Conservation (phyloP, 225 moss, liverwort and hornwort species). For the Pleurozium schreberi region DNA sequence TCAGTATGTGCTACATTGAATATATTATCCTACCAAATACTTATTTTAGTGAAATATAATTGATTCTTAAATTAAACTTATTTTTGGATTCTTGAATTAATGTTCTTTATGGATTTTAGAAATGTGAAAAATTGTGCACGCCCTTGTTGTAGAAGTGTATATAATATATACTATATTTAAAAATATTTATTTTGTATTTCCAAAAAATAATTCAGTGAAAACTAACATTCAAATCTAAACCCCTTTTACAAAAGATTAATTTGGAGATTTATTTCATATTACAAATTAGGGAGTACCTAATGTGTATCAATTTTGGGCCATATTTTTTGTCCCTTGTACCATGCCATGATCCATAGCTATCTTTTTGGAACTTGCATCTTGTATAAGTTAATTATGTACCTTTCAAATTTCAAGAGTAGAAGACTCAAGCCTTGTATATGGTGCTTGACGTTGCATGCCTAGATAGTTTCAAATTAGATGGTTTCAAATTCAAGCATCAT, state of each 20-base stretch:
- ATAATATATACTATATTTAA: rapidly evolving
- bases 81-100: neutral
- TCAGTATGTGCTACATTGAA: neutral
- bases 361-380: neutral
- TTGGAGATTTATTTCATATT: neutral
- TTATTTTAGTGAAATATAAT: neutral
- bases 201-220: neutral
- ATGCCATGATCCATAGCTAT: no score
- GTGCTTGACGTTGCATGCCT: rapidly evolving
- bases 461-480: no score
- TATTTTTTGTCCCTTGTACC: rapidly evolving
- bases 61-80: neutral
- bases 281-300: rapidly evolving
- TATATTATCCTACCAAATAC: neutral
- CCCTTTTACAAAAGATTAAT: neutral
- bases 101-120: no score
- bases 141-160: rapidly evolving
- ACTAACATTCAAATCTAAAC: no score
- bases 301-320: rapidly evolving
- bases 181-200: neutral
- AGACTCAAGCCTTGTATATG: rapidly evolving
- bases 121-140: neutral
- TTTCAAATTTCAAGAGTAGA: neutral
- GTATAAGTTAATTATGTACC: neutral
- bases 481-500: neutral